Evolutionary conservation across 1,284 basidiomycete genomes (phyloP).

Genomic region (Ganoderma meredithae): DNA sequence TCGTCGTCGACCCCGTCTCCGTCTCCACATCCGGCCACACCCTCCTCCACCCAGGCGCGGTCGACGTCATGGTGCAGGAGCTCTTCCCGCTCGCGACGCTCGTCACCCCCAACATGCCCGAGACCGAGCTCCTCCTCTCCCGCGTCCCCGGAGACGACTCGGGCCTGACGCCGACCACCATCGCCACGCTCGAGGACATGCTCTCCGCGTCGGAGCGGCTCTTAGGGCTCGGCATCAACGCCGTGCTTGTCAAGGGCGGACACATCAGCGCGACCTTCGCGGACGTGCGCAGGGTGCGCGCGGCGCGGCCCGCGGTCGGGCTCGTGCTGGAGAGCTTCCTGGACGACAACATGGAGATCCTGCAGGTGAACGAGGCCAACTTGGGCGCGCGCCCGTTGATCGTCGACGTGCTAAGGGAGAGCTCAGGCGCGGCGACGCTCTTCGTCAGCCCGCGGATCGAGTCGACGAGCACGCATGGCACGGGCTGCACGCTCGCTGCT

Average conservation of each 20-base stretch:
- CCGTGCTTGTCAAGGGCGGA: conserved; percentile 90
- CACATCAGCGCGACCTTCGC: conserved; percentile 62
- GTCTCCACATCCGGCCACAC: conserved; percentile 92
- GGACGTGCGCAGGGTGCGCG: conserved; percentile 51
- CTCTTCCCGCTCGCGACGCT: conserved; percentile 80
- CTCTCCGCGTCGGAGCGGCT: conserved; percentile 64
- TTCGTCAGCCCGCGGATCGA: conserved; percentile 75
- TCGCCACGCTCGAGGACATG: conserved; percentile 70
- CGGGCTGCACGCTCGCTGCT: conserved; percentile 91
- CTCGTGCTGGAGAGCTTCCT: conserved; percentile 53
- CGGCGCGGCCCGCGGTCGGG: conserved; percentile 41
- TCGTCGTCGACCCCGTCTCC: conserved; percentile 91
- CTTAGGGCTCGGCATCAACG: conserved; percentile 55
- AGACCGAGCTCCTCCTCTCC: conserved; percentile 77
- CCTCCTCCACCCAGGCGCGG: conserved; percentile 74
- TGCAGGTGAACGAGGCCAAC: conserved; percentile 45
- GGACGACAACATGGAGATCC: conserved; percentile 68
- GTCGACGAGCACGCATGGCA: conserved; percentile 87
- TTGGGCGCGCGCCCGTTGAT: conserved; percentile 52
- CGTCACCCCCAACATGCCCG: conserved; percentile 89
- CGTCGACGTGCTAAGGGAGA: conserved; percentile 78
- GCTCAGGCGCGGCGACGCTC: conserved; percentile 48
- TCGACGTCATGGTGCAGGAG: conserved; percentile 64
- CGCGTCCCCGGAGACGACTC: conserved; percentile 34
- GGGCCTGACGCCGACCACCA: conserved; percentile 32